Conservation (phyloP, 805 yeast genomes). For the Phaffomyces thermotolerans region DNA sequence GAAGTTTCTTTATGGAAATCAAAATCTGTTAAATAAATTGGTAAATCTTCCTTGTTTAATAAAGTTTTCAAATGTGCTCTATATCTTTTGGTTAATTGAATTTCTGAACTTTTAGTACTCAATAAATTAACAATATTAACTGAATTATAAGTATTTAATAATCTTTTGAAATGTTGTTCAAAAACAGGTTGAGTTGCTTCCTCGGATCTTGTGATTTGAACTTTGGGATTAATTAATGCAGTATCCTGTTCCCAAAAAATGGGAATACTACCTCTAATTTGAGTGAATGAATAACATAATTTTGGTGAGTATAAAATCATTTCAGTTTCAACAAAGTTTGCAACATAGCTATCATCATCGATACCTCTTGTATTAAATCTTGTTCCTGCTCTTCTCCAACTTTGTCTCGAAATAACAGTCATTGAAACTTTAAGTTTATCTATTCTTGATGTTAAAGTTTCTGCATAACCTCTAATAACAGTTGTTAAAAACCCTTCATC, state of each 20-base stretch:
- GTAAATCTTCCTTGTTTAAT: slow-evolving; percentile 27
- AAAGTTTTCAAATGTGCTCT: slow-evolving; percentile 44
- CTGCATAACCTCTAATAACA: slow-evolving; percentile 92
- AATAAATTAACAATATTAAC: slow-evolving; percentile 85
- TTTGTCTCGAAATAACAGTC: slow-evolving; percentile 85
- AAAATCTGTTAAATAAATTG: slow-evolving; percentile 65
- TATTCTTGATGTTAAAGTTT: slow-evolving; percentile 46
- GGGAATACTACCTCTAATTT: slow-evolving; percentile 94
- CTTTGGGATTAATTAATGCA: slow-evolving; percentile 84
- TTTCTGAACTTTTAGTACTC: slow-evolving; percentile 74
- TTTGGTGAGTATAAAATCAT: slow-evolving; percentile 52
- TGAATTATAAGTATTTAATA: slow-evolving; percentile 73
- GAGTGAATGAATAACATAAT: slow-evolving; percentile 68
- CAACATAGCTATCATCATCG: slow-evolving; percentile 92
- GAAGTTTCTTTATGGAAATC: slow-evolving; percentile 93
- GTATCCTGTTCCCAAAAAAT: slow-evolving; percentile 98
- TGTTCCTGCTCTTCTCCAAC: slow-evolving; percentile 98
- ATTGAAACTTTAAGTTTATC: slow-evolving; percentile 37
- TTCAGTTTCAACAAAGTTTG: slow-evolving; percentile 94
- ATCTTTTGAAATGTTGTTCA: slow-evolving; percentile 65
- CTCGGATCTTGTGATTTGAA: slow-evolving; percentile 75
- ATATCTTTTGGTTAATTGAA: slow-evolving; percentile 62
- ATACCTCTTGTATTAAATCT: slow-evolving; percentile 92
- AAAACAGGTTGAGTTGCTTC: slow-evolving; percentile 93
- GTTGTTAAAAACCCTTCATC: slow-evolving; percentile 79